These are phyloP conservation scores for Auricularia auricula-judae DNA, from an alignment of 768 basidiomycete genomes.

Conservation along the genomic window DNA sequence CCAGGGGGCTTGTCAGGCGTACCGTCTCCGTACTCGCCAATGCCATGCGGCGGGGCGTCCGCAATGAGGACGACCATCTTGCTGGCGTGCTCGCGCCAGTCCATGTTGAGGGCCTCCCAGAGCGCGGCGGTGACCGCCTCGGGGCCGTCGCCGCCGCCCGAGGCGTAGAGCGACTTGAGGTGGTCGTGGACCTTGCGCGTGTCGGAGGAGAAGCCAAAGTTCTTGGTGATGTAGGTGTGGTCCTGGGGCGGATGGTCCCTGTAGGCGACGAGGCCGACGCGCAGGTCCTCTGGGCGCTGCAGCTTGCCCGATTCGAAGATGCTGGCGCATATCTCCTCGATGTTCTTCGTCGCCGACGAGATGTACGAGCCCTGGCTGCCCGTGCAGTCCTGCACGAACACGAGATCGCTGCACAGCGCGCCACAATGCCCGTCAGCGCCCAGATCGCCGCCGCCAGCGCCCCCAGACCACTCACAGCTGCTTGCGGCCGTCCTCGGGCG, in stretches of 20 bases:
- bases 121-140: constrained; percentile 94
- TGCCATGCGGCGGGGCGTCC: constrained; percentile 95
- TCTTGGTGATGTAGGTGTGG: constrained; percentile 87
- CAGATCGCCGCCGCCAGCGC: constrained; percentile 17
- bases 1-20: constrained; percentile 12
- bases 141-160: constrained; percentile 89
- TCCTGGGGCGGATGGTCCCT: constrained; percentile 97
- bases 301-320: constrained; percentile 92
- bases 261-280: constrained; percentile 89
- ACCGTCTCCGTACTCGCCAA: constrained; percentile 97
- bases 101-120: constrained; percentile 76
- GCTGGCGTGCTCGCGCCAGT: constrained; percentile 79
- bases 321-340: constrained; percentile 87
- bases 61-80: constrained; percentile 97
- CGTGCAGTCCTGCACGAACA: constrained; percentile 93
- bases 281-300: constrained; percentile 75
- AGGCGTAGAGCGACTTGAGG: constrained; percentile 75
- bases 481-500: constrained; percentile 37
- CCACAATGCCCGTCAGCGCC: constrained; percentile 5
- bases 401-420: constrained; percentile 56
- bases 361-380: constrained; percentile 87
- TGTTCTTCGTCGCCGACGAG: constrained; percentile 91
- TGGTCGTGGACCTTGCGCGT: constrained; percentile 78
- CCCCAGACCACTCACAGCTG: constrained; percentile 52
- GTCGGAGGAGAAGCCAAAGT: constrained; percentile 90